phyloP scores from a whole-genome alignment of 176 grass and related monocot species.

The Triticum dicoccoides region DNA sequence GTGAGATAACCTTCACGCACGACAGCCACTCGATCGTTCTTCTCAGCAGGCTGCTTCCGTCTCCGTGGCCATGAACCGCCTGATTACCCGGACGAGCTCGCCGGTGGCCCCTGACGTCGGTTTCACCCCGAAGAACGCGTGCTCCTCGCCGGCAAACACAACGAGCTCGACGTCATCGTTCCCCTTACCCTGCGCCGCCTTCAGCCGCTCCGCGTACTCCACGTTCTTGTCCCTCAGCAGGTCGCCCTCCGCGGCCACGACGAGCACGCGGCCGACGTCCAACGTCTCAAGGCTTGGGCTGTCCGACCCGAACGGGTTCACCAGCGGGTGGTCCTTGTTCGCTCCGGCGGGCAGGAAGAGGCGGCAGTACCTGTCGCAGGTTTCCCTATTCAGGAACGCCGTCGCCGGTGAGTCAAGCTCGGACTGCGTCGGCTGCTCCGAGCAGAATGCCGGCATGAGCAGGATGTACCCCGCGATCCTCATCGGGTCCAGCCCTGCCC shows the following conservation, averaged over 20 bases:
- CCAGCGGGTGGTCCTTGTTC: too few species aligned
- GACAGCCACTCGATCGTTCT: background rate
- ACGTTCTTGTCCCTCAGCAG: conserved; percentile 36
- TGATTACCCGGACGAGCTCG: conserved; percentile 41
- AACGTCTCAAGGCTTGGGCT: background rate
- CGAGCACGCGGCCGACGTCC: conserved; percentile 31
- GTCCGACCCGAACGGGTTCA: too few species aligned
- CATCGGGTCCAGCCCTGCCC: conserved; percentile 22
- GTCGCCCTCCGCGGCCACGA: conserved; percentile 38
- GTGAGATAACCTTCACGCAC: background rate
- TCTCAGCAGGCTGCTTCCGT: background rate
- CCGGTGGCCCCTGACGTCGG: conserved; percentile 43
- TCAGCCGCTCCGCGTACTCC: conserved; percentile 42
- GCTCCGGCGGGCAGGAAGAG: too few species aligned
- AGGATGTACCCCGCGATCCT: conserved; percentile 40
- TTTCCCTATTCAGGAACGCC: conserved; percentile 36
- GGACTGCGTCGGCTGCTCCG: conserved; percentile 23
- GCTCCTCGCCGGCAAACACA: too few species aligned
- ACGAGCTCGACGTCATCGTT: too few species aligned
- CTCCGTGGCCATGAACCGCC: conserved; percentile 32
- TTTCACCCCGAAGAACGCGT: conserved; percentile 6
- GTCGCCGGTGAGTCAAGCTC: conserved; percentile 30
- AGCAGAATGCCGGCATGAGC: conserved; percentile 43
- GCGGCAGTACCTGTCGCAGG: background rate
- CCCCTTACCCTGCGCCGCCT: conserved; percentile 23